Base-by-base conservation (phyloP, 2,329 filamentous ascomycete species). In the Thelonectria rubi region DNA sequence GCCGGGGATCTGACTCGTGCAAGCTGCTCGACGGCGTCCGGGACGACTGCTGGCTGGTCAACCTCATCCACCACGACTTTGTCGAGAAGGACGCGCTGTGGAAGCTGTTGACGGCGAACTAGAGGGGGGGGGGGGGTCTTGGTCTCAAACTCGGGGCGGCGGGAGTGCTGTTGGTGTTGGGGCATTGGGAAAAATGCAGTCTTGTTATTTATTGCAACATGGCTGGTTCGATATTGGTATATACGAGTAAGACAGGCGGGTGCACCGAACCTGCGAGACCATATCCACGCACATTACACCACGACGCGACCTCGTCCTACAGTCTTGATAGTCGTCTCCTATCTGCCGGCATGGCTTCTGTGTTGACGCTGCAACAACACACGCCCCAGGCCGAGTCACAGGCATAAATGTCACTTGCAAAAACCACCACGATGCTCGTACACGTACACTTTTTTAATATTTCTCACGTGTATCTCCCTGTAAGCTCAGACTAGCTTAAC, bases 21-120 rank as follows among this genome's bases (percentile, higher is more conserved):
- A 86, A 85, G 72, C 81, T 97, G 58, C 80, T 99, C 45, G 87
- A 90, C 64, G 75, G 80, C 6, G 82, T 90, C 37, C 85, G 87
- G 72, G 82, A 86, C 47, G 92, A 93, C 70, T 85, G 87, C 67
- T 97, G 94, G 91, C 80, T 99, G 69, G 93, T 98, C 45, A 98
- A 97, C 80, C 84, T 95, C 59, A 94, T 95, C 70, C 91, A 93
- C 76, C 92, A 94, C 71, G 88, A 91, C 55, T 95, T 85, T 75
- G 80, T 93, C 14, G 86, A 93, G 51, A 81, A 82, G 62, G 84
- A 92, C 50, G 90, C 87, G 21, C 75, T 95, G 70, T 95, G 92
- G 92, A 81, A 88, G 49, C 77, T 92, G 65, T 77, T 94, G 71
- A 73, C 82, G 54, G 80, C 40, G 73, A 67, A 54, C 34, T 51